Evolutionary conservation across 257 asterid species (phyloP), one percentile per base, ranked within the genome.

Genomic region (Primulina tabacum): DNA sequence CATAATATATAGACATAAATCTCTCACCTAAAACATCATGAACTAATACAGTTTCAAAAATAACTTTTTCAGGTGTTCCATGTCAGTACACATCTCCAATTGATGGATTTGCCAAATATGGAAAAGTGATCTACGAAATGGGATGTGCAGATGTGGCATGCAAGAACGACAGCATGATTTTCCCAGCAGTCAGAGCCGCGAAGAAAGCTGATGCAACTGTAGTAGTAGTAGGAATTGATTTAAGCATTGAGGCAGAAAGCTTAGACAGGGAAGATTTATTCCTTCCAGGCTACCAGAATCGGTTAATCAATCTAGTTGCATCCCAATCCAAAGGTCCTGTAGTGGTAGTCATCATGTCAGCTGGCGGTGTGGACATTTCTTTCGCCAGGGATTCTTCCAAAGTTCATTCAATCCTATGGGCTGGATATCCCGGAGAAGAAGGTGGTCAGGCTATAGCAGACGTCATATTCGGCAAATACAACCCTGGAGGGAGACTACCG

Each of bases 361-460:
- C 82, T 0, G 89, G 89, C 1, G 78, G 81, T 0, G 43, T 86
- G 24, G 92, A 86, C 30, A 32, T 86, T 7, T 43, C 79, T 0
- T 80, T 79, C 40, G 85, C 90, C 4, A 77, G 73, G 20, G 33
- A 63, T 6, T 47, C 76, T 62, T 62, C 71, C 0, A 77, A 76
- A 0, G 43, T 86, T 50, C 20, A 16, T 0, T 53, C 81, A 0
- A 84, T 86, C 17, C 17, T 84, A 6, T 86, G 92, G 92, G 86
- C 80, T 17, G 87, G 90, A 34, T 85, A 77, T 57, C 84, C 88
- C 1, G 90, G 90, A 1, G 72, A 83, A 30, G 81, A 68, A 56
- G 88, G 90, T 4, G 90, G 88, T 1, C 65, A 12, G 3, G 87
- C 83, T 26, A 73, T 86, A 50, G 86, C 86, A 0, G 82, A 84